Evolutionary conservation across 768 basidiomycete genomes (phyloP).

Genomic region (Coprinopsis cinerea): DNA sequence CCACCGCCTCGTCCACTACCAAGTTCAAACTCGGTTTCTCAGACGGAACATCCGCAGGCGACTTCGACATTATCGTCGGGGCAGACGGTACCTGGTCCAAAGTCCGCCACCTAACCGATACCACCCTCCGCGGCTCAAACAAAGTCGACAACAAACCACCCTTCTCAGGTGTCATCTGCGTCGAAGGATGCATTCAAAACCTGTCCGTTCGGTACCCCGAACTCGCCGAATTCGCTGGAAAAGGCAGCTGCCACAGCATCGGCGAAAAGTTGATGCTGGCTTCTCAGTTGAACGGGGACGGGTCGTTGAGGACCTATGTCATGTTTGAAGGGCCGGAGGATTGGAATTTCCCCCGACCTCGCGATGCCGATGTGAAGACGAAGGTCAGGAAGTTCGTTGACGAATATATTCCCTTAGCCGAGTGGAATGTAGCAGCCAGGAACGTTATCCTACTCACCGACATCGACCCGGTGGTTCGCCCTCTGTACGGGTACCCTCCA

Average conservation of each 20-base stretch:
- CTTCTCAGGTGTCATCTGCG: conserved; percentile 25
- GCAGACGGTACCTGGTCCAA: conserved; percentile 34
- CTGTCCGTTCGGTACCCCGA: conserved; percentile 17
- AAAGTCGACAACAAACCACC: conserved; percentile 13
- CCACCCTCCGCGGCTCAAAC: not conserved
- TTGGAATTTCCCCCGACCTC: conserved; percentile 4
- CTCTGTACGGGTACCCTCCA: conserved; percentile 4
- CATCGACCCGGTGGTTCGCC: not conserved
- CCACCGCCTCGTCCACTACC: not conserved
- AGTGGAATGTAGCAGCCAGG: not conserved
- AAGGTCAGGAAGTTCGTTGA: not conserved
- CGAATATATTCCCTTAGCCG: not conserved
- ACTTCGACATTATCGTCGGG: conserved; percentile 21
- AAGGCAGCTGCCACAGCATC: conserved; percentile 23
- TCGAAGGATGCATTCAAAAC: conserved; percentile 14
- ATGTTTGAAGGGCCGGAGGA: conserved; percentile 7
- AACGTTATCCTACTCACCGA: not conserved
- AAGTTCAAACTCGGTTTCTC: conserved; percentile 12
- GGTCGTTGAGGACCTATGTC: conserved; percentile 10
- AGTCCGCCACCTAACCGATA: conserved; percentile 10
- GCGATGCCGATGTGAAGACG: not conserved
- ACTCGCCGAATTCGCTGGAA: conserved; percentile 21
- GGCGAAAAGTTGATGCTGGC: conserved; percentile 21
- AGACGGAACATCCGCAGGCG: conserved; percentile 9
- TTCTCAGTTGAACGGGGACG: conserved; percentile 25